Percentiles rank a stretch among this genome's conserved stretches.
Conservation (phyloP, 129 eudicot species). For the Apium graveolens region DNA sequence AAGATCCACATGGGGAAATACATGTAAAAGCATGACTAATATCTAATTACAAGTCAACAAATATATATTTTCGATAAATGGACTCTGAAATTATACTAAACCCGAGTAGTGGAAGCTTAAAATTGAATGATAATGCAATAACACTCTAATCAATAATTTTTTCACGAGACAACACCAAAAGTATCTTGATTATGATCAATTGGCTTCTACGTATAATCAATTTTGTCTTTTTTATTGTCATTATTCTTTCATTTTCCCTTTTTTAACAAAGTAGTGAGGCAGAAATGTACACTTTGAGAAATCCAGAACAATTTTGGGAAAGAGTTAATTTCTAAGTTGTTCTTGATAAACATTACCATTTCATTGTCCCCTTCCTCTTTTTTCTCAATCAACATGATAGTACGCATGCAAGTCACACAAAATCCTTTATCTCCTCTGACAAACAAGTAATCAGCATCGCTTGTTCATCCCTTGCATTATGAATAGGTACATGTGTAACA, state of each 20-base stretch:
- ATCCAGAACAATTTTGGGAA: not conserved
- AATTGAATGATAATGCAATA: not conserved
- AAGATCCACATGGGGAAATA: conserved; percentile 16
- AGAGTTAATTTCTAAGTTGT: too few species aligned
- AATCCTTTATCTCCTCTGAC: conserved; percentile 93
- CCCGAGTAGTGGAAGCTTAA: not conserved
- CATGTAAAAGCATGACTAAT: too few species aligned
- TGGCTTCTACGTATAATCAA: too few species aligned
- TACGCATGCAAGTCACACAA: conserved; percentile 75
- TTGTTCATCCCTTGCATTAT: conserved; percentile 78
- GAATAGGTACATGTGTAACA: conserved; percentile 94
- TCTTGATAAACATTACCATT: conserved; percentile 25
- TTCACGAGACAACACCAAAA: not conserved
- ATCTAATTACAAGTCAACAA: not conserved
- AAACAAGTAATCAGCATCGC: conserved; percentile 54
- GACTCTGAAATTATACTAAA: not conserved
- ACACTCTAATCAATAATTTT: not conserved
- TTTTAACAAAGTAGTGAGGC: too few species aligned
- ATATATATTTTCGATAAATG: not conserved
- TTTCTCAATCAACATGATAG: conserved; percentile 79
- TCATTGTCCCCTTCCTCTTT: conserved; percentile 59
- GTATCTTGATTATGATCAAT: too few species aligned
- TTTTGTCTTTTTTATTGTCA: too few species aligned
- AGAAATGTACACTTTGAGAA: too few species aligned
- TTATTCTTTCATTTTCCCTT: too few species aligned